These are phyloP conservation scores for Setaria viridis DNA, from an alignment of 202 grass and related monocot species.

Conservation along the genomic window DNA sequence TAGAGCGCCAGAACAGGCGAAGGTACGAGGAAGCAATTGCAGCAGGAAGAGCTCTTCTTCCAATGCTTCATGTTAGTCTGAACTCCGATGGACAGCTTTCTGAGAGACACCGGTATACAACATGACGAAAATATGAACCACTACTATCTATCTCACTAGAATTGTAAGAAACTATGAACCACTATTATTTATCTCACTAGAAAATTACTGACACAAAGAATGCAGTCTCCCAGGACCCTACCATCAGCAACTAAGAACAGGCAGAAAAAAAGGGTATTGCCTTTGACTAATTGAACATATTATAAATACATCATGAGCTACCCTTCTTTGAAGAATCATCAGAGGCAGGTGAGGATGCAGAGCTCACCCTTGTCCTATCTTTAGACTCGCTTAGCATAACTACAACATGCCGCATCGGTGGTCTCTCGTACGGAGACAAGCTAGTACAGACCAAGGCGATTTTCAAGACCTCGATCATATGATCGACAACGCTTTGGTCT, in stretches of 20 bases:
- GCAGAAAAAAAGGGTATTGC: conserved; percentile 48
- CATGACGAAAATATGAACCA: background rate
- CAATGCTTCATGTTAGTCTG: background rate
- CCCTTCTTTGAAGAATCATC: conserved; percentile 77
- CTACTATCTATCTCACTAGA: conserved; percentile 17
- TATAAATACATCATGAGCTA: conserved; percentile 64
- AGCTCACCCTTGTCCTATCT: conserved; percentile 73
- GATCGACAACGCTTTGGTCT: conserved; percentile 61
- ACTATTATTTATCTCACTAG: conserved; percentile 44
- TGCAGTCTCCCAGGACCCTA: conserved; percentile 44
- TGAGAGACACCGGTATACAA: conserved; percentile 18
- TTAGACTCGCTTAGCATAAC: conserved; percentile 91
- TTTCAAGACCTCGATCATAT: conserved; percentile 96
- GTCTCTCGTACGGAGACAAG: conserved; percentile 82
- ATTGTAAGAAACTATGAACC: background rate
- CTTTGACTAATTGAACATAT: conserved; percentile 51
- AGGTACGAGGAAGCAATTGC: background rate
- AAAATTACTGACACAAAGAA: conserved; percentile 51
- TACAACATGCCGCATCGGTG: conserved; percentile 95
- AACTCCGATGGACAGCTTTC: conserved; percentile 3
- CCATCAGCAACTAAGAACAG: conserved; percentile 41
- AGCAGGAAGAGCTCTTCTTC: background rate
- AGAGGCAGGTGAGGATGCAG: conserved; percentile 68
- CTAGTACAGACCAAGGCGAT: conserved; percentile 91
- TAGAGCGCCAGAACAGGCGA: background rate